Conservation (phyloP, 768 basidiomycete species). For the Hemileccinum rubropunctum region DNA sequence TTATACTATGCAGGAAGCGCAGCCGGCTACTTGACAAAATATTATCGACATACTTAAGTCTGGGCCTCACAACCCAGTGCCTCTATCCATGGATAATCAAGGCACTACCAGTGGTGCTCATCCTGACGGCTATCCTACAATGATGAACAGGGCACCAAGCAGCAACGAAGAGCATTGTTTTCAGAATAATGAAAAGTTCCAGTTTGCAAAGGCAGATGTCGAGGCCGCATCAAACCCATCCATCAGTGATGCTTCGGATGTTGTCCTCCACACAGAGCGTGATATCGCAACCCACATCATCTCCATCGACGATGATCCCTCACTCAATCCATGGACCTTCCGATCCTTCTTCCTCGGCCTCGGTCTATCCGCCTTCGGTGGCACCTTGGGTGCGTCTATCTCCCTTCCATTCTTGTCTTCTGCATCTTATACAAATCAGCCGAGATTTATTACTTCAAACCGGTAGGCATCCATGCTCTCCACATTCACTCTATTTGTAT, state of each 20-base stretch:
- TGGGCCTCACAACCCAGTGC: too few relatives aligned
- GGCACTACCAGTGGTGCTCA: not conserved
- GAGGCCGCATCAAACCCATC: slow-evolving; percentile 18
- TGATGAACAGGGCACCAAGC: not conserved
- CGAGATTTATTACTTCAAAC: slow-evolving; percentile 62
- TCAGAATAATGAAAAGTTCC: slow-evolving; percentile 8
- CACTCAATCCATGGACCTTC: slow-evolving; percentile 36
- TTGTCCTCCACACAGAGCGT: slow-evolving; percentile 39
- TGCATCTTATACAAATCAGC: slow-evolving; percentile 28
- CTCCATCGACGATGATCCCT: slow-evolving; percentile 12
- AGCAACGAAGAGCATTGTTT: slow-evolving; percentile 3
- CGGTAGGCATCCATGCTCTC: slow-evolving; percentile 30
- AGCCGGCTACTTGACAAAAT: not conserved
- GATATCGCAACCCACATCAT: slow-evolving; percentile 46
- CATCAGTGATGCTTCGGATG: slow-evolving; percentile 9
- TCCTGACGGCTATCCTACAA: not conserved
- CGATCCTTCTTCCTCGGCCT: slow-evolving; percentile 53
- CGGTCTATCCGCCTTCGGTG: slow-evolving; percentile 49
- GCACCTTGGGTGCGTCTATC: slow-evolving; percentile 42
- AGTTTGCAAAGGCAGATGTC: slow-evolving; percentile 30
- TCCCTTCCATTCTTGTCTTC: not conserved
- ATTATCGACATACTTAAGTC: not conserved
- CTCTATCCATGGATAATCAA: not conserved
- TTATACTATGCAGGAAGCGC: too few relatives aligned
- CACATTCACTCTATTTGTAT: not conserved